Evolutionary conservation across 805 yeast genomes (phyloP).

Genomic region (Cyberlindnera meyerae): DNA sequence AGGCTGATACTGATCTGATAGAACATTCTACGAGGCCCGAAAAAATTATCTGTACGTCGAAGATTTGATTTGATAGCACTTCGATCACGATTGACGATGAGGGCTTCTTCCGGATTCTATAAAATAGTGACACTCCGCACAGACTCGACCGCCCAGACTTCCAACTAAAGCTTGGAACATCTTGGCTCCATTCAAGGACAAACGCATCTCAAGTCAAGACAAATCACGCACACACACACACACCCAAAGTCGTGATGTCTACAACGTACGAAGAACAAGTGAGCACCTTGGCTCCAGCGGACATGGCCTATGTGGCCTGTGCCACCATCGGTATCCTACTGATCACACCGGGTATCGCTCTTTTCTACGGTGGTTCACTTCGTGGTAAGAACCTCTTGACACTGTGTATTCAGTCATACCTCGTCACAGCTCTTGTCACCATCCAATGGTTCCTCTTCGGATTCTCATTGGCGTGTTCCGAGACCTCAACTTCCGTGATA

Average conservation of each 20-base stretch:
- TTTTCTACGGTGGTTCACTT: conserved; percentile 63
- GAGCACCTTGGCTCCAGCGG: conserved; percentile 35
- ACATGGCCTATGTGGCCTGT: conserved; percentile 43
- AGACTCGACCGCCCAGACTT: too few relatives aligned
- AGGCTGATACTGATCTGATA: too few relatives aligned
- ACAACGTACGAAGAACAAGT: conserved; percentile 30
- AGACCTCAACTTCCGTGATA: conserved; percentile 60
- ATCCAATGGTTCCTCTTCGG: conserved; percentile 98
- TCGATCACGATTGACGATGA: too few relatives aligned
- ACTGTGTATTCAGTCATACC: conserved; percentile 70
- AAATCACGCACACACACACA: too few relatives aligned
- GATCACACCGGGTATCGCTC: conserved; percentile 93
- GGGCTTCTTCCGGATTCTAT: too few relatives aligned
- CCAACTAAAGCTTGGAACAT: too few relatives aligned
- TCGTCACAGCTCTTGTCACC: conserved; percentile 64
- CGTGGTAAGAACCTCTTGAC: conserved; percentile 77
- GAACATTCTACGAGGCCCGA: too few relatives aligned
- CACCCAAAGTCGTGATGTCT: too few relatives aligned
- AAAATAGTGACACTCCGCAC: too few relatives aligned
- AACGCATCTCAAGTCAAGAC: conserved; percentile 1
- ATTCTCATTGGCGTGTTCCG: conserved; percentile 79
- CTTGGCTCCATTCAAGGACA: too few relatives aligned
- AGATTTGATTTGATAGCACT: too few relatives aligned
- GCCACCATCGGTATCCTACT: conserved; percentile 44
- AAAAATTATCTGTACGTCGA: too few relatives aligned